Percentiles rank a stretch among this genome's conserved stretches.
Evolutionary conservation across 2,329 filamentous ascomycete genomes (phyloP).

Genomic region (Xylaria sp.): DNA sequence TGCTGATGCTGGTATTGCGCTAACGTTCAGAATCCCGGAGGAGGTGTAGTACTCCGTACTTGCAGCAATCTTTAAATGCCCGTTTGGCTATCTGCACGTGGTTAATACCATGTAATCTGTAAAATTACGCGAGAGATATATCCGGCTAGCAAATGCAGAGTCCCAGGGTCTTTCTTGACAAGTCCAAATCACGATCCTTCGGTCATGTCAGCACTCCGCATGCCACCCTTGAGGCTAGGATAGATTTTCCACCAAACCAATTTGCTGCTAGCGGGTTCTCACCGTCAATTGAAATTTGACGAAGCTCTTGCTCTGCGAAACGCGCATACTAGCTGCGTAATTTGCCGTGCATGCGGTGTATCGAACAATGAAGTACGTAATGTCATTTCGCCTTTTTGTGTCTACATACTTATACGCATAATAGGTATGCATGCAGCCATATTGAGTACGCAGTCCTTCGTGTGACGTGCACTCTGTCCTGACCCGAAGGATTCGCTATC

Average conservation of each 20-base stretch:
- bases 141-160: background rate
- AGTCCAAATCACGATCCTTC: background rate
- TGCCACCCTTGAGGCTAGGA: background rate
- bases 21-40: too few relatives aligned
- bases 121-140: background rate
- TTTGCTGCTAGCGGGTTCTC: background rate
- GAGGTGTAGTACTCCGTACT: too few relatives aligned
- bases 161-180: background rate
- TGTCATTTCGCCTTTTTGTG: background rate
- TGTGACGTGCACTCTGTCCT: constrained; percentile 10
- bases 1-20: too few relatives aligned
- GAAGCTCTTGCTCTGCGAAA: background rate
- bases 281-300: background rate
- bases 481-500: constrained; percentile 12
- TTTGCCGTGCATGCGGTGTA: background rate
- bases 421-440: constrained; percentile 11
- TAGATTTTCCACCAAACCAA: background rate
- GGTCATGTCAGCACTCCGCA: background rate
- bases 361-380: background rate
- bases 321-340: background rate
- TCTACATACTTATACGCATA: too few relatives aligned
- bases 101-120: background rate
- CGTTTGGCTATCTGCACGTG: background rate
- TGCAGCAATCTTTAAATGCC: background rate
- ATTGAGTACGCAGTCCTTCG: background rate